Percentiles rank a stretch among this genome's conserved stretches.
phyloP scores from a whole-genome alignment of 2,329 filamentous ascomycete genomes.

The Chalara sp. region DNA sequence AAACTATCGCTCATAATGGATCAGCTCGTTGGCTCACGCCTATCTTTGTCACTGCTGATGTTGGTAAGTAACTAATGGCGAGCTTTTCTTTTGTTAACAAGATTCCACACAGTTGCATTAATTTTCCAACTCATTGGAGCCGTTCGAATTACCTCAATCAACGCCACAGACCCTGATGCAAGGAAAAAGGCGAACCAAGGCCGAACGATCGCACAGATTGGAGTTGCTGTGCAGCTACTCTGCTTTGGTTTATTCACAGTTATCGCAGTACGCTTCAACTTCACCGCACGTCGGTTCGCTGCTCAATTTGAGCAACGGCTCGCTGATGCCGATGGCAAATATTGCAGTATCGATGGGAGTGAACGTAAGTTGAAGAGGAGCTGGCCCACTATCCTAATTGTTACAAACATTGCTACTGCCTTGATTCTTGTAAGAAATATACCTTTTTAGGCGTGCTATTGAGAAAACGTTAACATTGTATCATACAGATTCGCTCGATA shows the following conservation, averaged over 20 bases:
- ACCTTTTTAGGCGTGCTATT: background rate
- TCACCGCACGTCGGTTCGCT: constrained; percentile 34
- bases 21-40: constrained; percentile 18
- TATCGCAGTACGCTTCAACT: constrained; percentile 39
- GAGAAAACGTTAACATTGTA: background rate
- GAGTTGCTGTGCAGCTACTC: constrained; percentile 36
- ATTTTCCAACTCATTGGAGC: constrained; percentile 19
- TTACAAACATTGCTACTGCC: constrained; percentile 25
- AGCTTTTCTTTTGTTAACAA: background rate
- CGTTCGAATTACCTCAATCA: constrained; percentile 33
- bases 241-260: constrained; percentile 41
- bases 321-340: constrained; percentile 11
- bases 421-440: constrained; percentile 23
- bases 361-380: constrained; percentile 21
- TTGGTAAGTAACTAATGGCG: constrained; percentile 8
- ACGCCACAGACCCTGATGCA: constrained; percentile 26
- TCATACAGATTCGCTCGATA: constrained; percentile 15
- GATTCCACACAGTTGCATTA: constrained; percentile 13
- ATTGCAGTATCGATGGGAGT: constrained; percentile 17
- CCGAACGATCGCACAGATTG: constrained; percentile 32
- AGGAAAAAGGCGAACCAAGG: constrained; percentile 27
- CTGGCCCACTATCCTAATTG: constrained; percentile 27
- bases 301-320: constrained; percentile 24
- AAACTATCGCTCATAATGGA: no score
- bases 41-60: constrained; percentile 22